Conservation (phyloP, 2,329 filamentous ascomycete species). For the Penicillium brasilianum region DNA sequence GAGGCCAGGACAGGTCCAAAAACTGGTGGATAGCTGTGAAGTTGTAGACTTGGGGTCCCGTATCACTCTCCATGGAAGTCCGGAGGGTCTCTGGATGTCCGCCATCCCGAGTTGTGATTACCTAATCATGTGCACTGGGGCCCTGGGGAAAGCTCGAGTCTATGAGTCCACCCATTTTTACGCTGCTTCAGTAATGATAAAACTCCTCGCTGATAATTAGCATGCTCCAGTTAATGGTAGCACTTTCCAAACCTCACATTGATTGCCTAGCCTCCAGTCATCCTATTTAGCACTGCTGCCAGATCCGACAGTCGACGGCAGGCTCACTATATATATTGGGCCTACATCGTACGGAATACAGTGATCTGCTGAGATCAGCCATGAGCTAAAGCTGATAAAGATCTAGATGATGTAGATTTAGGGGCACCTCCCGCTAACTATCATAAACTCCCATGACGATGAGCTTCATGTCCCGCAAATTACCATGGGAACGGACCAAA, state of each 20-base stretch:
- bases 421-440: too few relatives aligned
- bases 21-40: background rate
- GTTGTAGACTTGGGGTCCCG: background rate
- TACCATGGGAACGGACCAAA: background rate
- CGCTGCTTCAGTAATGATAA: background rate
- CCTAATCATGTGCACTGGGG: background rate
- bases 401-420: too few relatives aligned
- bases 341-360: too few relatives aligned
- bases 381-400: too few relatives aligned
- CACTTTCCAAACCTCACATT: too few relatives aligned
- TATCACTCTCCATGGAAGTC: background rate
- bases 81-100: background rate
- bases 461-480: background rate
- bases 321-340: background rate
- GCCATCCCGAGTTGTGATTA: background rate
- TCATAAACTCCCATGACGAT: background rate
- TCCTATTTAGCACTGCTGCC: background rate
- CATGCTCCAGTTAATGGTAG: background rate
- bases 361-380: background rate
- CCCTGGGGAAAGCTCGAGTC: background rate
- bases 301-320: background rate
- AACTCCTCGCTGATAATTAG: background rate
- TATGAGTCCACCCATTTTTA: background rate
- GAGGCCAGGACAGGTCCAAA: background rate
- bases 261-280: background rate